Evolutionary conservation across 2,329 filamentous ascomycete genomes (phyloP).

Genomic region (Alternaria postmessia): DNA sequence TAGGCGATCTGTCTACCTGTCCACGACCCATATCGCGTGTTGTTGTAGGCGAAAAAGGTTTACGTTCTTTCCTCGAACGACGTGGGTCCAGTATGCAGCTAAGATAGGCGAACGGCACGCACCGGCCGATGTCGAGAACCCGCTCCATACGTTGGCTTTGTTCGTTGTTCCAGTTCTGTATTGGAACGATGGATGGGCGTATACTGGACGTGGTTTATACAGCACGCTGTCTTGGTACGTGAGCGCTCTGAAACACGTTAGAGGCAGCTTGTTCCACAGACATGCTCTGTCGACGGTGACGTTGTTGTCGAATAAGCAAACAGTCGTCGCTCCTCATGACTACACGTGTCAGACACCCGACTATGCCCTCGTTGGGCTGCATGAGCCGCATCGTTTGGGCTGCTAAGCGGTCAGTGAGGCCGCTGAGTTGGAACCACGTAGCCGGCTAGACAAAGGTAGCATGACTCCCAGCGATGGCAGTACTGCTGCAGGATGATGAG

Average conservation of each 20-base stretch:
- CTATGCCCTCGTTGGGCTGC: constrained; percentile 28
- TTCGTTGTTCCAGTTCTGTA: neutral
- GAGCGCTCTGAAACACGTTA: neutral
- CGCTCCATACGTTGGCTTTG: neutral
- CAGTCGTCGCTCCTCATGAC: constrained; percentile 1
- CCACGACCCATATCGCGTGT: too few species aligned
- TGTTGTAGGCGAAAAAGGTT: neutral
- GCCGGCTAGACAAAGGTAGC: constrained; percentile 10
- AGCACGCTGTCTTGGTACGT: neutral
- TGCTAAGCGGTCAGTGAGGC: constrained; percentile 23
- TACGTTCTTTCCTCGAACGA: neutral
- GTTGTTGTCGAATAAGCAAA: constrained; percentile 5
- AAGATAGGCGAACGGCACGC: constrained; percentile 18
- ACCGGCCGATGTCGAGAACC: neutral
- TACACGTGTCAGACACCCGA: constrained; percentile 26
- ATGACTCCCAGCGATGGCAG: constrained; percentile 6
- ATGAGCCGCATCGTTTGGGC: constrained; percentile 22
- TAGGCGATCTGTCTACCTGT: too few species aligned
- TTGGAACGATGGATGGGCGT: neutral
- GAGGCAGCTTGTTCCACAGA: neutral
- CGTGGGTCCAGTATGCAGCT: constrained; percentile 14
- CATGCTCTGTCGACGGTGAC: constrained; percentile 1
- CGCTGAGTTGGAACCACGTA: constrained; percentile 31
- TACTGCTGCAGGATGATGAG: constrained; percentile 2
- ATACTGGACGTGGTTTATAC: neutral